Evolutionary conservation across 2,329 filamentous ascomycete genomes (phyloP), one percentile per base, ranked within the genome.

Genomic region (Monilinia polystroma): DNA sequence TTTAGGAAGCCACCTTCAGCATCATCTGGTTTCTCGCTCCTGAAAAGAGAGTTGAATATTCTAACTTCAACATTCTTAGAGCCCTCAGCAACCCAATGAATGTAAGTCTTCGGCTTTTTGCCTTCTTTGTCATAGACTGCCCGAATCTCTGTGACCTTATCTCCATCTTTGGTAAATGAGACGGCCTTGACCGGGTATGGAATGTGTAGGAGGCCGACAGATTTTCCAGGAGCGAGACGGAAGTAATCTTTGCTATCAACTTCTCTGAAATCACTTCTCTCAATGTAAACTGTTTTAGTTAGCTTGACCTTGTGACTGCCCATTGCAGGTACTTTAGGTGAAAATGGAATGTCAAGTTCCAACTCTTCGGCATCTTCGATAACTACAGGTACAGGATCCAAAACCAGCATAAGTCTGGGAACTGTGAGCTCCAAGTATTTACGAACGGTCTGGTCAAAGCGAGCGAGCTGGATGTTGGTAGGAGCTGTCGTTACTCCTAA

Each of bases 371-470:
- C 82, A 73, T 94, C 90, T 71, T 95, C 90, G 68, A 97, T 92
- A 41, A 92, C 82, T 16, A 97, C 87, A 45, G 87, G 89, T 56
- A 97, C 81, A 0, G 94, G 94, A 71, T 97, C 92, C 26, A 97
- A 84, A 2, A 98, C 87, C 41, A 97, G 83, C 90, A 96, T 95
- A 16, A 97, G 83, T 35, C 94, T 88, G 2, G 94, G 93, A 0
- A 97, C 93, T 0, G 91, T 93, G 59, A 86, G 86, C 77, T 98
- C 94, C 18, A 98, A 87, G 76, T 97, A 96, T 70, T 88, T 88
- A 29, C 94, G 88, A 68, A 98, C 87, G 0, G 87, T 88, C 75
- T 94, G 88, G 75, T 98, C 94, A 69, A 98, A 92, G n/a, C 90
- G 88, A 66, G 84, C 80, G 57, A 92, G 88, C 76, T 94, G 87